phyloP scores from a whole-genome alignment of 176 grass and related monocot genomes.

The Guadua angustifolia region DNA sequence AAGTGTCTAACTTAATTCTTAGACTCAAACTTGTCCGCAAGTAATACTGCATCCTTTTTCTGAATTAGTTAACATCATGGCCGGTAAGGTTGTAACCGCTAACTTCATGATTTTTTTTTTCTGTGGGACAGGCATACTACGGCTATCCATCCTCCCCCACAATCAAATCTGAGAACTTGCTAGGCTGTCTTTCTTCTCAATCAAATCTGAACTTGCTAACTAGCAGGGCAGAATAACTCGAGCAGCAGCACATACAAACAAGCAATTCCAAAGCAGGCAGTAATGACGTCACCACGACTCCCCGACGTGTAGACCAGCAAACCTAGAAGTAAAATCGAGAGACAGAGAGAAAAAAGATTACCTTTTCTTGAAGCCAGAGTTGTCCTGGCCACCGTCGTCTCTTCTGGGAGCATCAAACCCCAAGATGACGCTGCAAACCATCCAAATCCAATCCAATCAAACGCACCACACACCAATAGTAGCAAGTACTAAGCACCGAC shows the following conservation, averaged over 20 bases:
- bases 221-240: neutral
- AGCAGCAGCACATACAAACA: neutral
- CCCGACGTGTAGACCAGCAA: neutral
- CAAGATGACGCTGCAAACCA: slow-evolving; percentile 66
- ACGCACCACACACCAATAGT: neutral
- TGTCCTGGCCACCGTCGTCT: slow-evolving; percentile 58
- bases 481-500: neutral
- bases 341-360: neutral
- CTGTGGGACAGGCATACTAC: neutral
- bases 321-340: neutral
- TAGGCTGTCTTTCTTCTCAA: neutral
- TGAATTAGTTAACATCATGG: neutral
- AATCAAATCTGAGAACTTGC: slow-evolving; percentile 1
- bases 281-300: neutral
- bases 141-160: neutral
- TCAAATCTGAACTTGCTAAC: neutral
- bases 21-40: neutral
- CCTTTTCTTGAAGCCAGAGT: slow-evolving; percentile 70
- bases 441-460: neutral
- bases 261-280: neutral
- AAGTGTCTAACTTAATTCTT: neutral
- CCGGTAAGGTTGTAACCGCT: neutral
- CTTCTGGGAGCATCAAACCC: slow-evolving; percentile 72
- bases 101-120: neutral
- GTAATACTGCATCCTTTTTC: neutral